A percentile compares a stretch with the other conserved stretches of the same genome.
Conservation (phyloP, 208 protist genomes). For the Acanthamoeba comandoni region DNA sequence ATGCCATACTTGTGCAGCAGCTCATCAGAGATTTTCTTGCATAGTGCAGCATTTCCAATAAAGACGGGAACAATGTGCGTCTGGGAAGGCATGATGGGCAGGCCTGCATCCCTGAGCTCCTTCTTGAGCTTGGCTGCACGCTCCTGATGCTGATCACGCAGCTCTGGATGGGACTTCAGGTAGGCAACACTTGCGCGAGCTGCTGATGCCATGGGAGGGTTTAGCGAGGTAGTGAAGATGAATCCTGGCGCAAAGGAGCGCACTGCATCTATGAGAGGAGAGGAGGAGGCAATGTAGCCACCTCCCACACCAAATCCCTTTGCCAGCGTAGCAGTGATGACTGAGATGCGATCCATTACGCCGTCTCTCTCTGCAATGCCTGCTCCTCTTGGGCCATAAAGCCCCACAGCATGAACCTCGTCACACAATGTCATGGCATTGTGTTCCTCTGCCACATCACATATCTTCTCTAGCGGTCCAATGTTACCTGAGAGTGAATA, state of each 20-base stretch:
- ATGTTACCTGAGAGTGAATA: no score
- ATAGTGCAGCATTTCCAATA: conserved; percentile 88
- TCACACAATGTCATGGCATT: conserved; percentile 96
- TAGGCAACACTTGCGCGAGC: conserved; percentile 84
- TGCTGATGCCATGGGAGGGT: conserved; percentile 91
- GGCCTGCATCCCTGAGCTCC: conserved; percentile 78
- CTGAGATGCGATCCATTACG: conserved; percentile 92
- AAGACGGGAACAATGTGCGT: conserved; percentile 91
- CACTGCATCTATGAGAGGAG: conserved; percentile 88
- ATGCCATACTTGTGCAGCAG: conserved; percentile 88
- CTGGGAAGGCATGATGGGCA: conserved; percentile 88
- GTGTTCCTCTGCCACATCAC: conserved; percentile 95
- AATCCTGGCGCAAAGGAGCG: conserved; percentile 90
- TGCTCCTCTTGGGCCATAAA: conserved; percentile 94
- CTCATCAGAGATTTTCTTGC: conserved; percentile 88
- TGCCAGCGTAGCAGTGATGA: conserved; percentile 96
- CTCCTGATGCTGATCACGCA: conserved; percentile 81
- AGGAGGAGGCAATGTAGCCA: conserved; percentile 92
- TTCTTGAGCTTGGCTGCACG: conserved; percentile 85
- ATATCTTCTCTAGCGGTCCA: conserved; percentile 93
- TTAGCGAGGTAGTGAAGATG: conserved; percentile 93
- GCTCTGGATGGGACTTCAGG: conserved; percentile 74
- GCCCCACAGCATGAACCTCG: conserved; percentile 98
- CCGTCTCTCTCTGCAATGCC: conserved; percentile 94
- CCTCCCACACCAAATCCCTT: conserved; percentile 95